Evolutionary conservation across 768 basidiomycete species (phyloP).

Genomic region (Boletus rubroflammeus): DNA sequence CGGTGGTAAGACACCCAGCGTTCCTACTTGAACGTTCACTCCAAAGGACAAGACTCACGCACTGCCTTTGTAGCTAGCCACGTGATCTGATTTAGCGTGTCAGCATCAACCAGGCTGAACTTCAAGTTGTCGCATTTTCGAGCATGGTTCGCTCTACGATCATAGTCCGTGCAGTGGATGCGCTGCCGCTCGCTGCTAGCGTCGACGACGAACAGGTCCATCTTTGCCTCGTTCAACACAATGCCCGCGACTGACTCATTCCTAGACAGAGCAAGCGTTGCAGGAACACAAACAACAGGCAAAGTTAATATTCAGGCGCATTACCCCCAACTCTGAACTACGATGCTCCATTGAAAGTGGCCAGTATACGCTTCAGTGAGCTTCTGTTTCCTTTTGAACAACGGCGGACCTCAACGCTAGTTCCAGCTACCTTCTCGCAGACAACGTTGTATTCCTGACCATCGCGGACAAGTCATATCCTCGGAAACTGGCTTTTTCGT

Average conservation of each 20-base stretch:
- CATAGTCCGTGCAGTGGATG: constrained; percentile 81
- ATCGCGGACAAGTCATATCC: constrained; percentile 98
- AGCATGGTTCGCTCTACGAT: constrained; percentile 85
- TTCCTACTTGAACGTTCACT: not conserved
- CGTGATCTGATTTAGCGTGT: constrained; percentile 13
- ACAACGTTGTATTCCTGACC: constrained; percentile 92
- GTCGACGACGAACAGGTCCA: constrained; percentile 95
- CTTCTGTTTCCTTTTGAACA: constrained; percentile 16
- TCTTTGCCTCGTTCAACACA: not conserved
- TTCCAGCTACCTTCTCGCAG: constrained; percentile 85
- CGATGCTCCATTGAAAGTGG: constrained; percentile 97
- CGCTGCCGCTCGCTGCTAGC: constrained; percentile 88
- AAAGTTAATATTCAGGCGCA: constrained; percentile 92
- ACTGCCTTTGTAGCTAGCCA: not conserved
- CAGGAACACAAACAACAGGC: constrained; percentile 99
- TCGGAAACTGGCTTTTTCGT: constrained; percentile 95
- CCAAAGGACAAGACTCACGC: not conserved
- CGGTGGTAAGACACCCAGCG: not conserved
- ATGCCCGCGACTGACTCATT: constrained; percentile 1
- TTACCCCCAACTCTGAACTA: constrained; percentile 92
- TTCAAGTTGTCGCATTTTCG: not conserved
- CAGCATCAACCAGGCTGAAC: not conserved
- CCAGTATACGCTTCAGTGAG: constrained; percentile 92
- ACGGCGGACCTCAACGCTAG: constrained; percentile 4
- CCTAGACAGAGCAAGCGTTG: constrained; percentile 85